Evolutionary conservation across 1,139 yeast species (phyloP).

Genomic region (Waltiozyma sp.): DNA sequence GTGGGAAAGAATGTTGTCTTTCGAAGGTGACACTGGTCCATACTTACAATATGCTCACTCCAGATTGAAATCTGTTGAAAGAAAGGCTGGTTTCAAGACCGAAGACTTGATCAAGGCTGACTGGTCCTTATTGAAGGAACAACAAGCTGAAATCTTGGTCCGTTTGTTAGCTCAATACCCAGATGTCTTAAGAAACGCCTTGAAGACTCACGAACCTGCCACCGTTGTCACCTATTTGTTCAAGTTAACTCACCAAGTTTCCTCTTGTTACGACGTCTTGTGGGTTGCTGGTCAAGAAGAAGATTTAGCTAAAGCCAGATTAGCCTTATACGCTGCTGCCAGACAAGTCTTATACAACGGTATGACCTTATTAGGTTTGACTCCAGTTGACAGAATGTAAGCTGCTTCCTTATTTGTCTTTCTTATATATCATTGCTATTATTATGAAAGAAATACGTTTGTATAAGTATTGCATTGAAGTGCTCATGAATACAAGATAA

Average conservation of each 20-base stretch:
- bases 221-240: conserved; percentile 91
- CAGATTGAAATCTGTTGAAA: conserved; percentile 87
- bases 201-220: conserved; percentile 83
- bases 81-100: conserved; percentile 48
- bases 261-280: conserved; percentile 87
- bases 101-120: conserved; percentile 50
- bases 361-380: conserved; percentile 81
- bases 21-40: conserved; percentile 99
- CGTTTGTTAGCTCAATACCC: conserved; percentile 87
- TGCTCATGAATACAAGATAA: background rate
- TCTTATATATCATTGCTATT: too few species aligned
- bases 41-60: conserved; percentile 98
- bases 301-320: conserved; percentile 81
- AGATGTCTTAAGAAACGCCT: conserved; percentile 76
- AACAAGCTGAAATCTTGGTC: conserved; percentile 60
- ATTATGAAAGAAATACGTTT: too few species aligned
- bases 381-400: conserved; percentile 98
- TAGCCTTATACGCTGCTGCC: conserved; percentile 86
- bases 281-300: conserved; percentile 97
- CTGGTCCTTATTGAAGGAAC: conserved; percentile 61
- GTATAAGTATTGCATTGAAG: background rate
- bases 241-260: conserved; percentile 85
- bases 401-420: background rate
- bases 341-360: conserved; percentile 88
- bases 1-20: conserved; percentile 97